Percentiles rank a stretch among this genome's conserved stretches.
phyloP scores from a whole-genome alignment of 805 yeast species.

The Yamadazyma sp. region DNA sequence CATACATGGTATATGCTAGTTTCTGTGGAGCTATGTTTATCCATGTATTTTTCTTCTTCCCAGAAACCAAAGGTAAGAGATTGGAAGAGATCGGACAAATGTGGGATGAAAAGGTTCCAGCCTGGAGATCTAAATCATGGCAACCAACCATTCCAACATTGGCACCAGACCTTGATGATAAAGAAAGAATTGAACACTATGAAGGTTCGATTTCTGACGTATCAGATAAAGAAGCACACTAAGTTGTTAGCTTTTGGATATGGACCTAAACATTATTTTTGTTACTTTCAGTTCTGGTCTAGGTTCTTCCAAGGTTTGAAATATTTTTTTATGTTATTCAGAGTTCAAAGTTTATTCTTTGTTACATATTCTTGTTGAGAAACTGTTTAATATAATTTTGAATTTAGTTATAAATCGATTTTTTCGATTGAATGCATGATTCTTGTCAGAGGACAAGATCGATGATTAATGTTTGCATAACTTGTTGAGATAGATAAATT shows the following conservation, averaged over 20 bases:
- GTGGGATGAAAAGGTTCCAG: constrained; percentile 37
- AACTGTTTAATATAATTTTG: constrained; percentile 6
- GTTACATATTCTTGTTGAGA: constrained; percentile 11
- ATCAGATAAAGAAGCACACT: constrained; percentile 3
- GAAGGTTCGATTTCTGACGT: constrained; percentile 7
- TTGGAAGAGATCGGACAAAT: constrained; percentile 49
- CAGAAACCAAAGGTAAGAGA: constrained; percentile 55
- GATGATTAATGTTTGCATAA: constrained; percentile 1
- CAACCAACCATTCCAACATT: constrained; percentile 34
- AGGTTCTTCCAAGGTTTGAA: background rate
- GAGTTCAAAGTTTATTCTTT: background rate
- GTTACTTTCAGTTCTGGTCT: background rate
- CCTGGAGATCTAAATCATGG: constrained; percentile 34
- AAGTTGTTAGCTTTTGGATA: too few species aligned
- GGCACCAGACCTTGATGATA: constrained; percentile 25
- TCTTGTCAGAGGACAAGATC: background rate
- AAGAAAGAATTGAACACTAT: constrained; percentile 6
- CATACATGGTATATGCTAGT: constrained; percentile 50
- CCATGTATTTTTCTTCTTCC: constrained; percentile 45
- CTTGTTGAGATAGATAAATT: constrained; percentile 15
- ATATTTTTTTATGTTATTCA: constrained; percentile 4
- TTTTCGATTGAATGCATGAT: background rate
- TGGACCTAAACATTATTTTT: too few species aligned
- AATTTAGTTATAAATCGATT: constrained; percentile 8
- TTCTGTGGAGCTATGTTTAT: constrained; percentile 46